Conservation (phyloP, 768 basidiomycete genomes). For the Chiua virens region DNA sequence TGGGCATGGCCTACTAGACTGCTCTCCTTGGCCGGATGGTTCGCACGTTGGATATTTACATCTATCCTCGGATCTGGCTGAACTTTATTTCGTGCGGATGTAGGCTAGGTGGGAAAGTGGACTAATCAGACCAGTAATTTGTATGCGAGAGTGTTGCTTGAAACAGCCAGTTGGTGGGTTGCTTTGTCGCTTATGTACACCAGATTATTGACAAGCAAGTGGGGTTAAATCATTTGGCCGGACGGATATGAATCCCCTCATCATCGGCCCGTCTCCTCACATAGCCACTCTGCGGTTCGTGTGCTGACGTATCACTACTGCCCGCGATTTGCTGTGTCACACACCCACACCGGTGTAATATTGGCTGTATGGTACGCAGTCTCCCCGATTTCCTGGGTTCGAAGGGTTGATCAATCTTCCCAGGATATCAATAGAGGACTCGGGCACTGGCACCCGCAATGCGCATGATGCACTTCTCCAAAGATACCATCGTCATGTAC, state of each 20-base stretch:
- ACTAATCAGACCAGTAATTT: background rate
- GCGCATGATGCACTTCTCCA: background rate
- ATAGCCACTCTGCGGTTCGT: background rate
- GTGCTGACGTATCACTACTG: background rate
- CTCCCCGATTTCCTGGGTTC: background rate
- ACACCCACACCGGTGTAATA: background rate
- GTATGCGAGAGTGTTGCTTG: background rate
- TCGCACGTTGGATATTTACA: background rate
- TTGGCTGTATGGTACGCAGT: background rate
- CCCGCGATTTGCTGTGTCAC: background rate
- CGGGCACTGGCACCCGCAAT: no score
- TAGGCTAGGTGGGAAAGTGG: background rate
- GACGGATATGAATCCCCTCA: constrained; percentile 1
- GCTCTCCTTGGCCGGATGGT: background rate
- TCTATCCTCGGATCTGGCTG: background rate
- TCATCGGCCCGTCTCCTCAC: background rate
- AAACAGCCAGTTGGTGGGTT: background rate
- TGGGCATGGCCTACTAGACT: no score
- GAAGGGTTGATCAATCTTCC: background rate
- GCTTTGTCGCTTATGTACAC: background rate
- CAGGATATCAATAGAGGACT: background rate
- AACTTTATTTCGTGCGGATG: background rate
- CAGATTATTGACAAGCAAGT: background rate
- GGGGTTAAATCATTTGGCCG: background rate
- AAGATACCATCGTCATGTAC: constrained; percentile 2